These are phyloP conservation scores for Penicillium steckii DNA, from an alignment of 495 filamentous ascomycete genomes.

Conservation along the genomic window DNA sequence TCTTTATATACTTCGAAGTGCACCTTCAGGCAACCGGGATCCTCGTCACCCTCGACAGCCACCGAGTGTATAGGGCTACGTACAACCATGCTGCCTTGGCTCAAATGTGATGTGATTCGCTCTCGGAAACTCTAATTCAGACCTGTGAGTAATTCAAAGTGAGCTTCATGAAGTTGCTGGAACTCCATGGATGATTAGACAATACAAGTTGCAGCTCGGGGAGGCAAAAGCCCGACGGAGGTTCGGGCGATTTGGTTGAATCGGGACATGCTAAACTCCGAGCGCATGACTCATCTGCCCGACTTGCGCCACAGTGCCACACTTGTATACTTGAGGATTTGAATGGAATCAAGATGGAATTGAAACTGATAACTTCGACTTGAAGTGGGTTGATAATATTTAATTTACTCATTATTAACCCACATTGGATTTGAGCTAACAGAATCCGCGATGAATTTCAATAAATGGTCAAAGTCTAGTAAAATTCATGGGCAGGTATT, in stretches of 20 bases:
- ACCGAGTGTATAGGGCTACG: slow-evolving; percentile 2
- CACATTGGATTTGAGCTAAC: too few relatives aligned
- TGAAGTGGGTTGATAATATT: too few relatives aligned
- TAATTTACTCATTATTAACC: too few relatives aligned
- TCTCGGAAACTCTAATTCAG: neutral
- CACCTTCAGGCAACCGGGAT: slow-evolving; percentile 8
- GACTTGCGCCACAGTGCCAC: slow-evolving; percentile 9
- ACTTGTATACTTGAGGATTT: too few relatives aligned
- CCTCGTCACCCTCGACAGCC: slow-evolving; percentile 5
- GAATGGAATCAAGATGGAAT: too few relatives aligned
- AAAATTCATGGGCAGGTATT: too few relatives aligned
- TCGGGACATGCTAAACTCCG: slow-evolving; percentile 3
- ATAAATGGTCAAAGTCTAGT: too few relatives aligned
- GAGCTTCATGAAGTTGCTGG: slow-evolving; percentile 9
- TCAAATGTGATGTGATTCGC: neutral
- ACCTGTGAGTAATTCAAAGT: slow-evolving; percentile 1
- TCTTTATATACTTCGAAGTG: slow-evolving; percentile 9
- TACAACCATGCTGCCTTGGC: slow-evolving; percentile 16
- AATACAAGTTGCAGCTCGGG: slow-evolving; percentile 1
- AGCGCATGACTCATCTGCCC: slow-evolving; percentile 9
- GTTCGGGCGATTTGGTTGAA: neutral
- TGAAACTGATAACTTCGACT: too few relatives aligned
- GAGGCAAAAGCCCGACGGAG: slow-evolving; percentile 8
- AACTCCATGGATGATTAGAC: neutral
- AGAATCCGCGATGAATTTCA: too few relatives aligned